A percentile compares a stretch with the other conserved stretches of the same genome.
These are phyloP conservation scores for Pulveroboletus sp. DNA, from an alignment of 768 basidiomycete genomes.

Conservation along the genomic window DNA sequence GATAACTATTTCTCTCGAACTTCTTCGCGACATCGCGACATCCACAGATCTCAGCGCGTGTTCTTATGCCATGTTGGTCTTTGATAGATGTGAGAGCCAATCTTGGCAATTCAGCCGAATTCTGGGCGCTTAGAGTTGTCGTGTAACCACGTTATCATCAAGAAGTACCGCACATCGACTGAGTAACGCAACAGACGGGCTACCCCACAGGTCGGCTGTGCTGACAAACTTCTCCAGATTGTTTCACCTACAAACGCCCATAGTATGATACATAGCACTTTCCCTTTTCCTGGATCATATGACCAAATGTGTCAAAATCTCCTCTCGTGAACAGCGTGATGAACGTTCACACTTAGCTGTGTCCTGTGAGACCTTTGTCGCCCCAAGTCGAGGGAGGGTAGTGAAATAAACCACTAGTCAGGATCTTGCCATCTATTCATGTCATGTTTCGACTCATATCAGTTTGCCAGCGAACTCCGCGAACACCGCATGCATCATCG, in stretches of 20 bases:
- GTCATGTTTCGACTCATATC: background rate
- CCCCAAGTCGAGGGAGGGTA: too few relatives aligned
- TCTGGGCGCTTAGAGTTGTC: background rate
- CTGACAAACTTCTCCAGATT: background rate
- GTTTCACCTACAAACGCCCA: background rate
- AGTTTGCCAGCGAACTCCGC: constrained; percentile 1
- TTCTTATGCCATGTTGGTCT: too few relatives aligned
- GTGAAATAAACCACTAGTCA: background rate
- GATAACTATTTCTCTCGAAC: too few relatives aligned
- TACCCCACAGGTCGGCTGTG: too few relatives aligned
- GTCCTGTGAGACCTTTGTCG: background rate
- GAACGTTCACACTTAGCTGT: background rate
- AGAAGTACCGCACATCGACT: background rate
- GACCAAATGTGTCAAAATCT: background rate
- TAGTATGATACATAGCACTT: background rate
- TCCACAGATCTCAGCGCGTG: too few relatives aligned
- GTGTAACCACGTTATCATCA: background rate
- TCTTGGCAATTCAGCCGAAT: background rate
- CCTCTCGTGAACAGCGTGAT: background rate
- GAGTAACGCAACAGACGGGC: background rate
- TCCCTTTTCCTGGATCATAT: background rate
- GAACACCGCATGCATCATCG: background rate
- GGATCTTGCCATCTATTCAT: background rate
- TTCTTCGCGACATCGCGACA: too few relatives aligned
- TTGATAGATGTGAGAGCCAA: too few relatives aligned